phyloP scores from a whole-genome alignment of 805 yeast genomes.

The Metschnikowia noctiluminum region DNA sequence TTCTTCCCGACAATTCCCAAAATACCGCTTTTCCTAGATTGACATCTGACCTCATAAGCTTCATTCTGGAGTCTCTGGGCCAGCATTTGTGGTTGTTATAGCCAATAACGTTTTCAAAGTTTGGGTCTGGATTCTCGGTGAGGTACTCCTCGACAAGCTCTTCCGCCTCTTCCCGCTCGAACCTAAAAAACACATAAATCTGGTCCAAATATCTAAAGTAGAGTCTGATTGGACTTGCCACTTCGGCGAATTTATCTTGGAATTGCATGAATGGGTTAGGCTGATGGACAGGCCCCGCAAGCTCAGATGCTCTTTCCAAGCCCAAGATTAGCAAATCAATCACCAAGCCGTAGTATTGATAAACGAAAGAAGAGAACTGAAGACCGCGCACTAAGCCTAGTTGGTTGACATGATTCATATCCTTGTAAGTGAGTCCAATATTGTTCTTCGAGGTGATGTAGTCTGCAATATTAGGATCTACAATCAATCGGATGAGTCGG shows the following conservation, averaged over 20 bases:
- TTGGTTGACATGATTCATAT: conserved; percentile 90
- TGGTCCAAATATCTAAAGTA: conserved; percentile 84
- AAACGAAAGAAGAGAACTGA: conserved; percentile 85
- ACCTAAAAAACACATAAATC: conserved; percentile 74
- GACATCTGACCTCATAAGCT: conserved; percentile 85
- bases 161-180: conserved; percentile 67
- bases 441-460: conserved; percentile 91
- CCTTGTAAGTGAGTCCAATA: conserved; percentile 77
- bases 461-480: conserved; percentile 91
- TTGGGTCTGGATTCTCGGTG: conserved; percentile 88
- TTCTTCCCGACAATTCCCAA: conserved; percentile 81
- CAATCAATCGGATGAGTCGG: conserved; percentile 70
- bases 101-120: conserved; percentile 79
- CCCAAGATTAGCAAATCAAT: conserved; percentile 83
- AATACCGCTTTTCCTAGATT: conserved; percentile 87
- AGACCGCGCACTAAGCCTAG: conserved; percentile 86
- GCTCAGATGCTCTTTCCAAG: conserved; percentile 76
- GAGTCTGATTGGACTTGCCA: conserved; percentile 68
- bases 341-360: conserved; percentile 85
- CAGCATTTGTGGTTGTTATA: conserved; percentile 89
- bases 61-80: conserved; percentile 93
- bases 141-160: conserved; percentile 74
- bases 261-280: conserved; percentile 83
- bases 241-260: conserved; percentile 54
- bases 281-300: conserved; percentile 71